These are phyloP conservation scores for Panaeolus papilionaceus DNA, from an alignment of 768 basidiomycete genomes.

Conservation along the genomic window DNA sequence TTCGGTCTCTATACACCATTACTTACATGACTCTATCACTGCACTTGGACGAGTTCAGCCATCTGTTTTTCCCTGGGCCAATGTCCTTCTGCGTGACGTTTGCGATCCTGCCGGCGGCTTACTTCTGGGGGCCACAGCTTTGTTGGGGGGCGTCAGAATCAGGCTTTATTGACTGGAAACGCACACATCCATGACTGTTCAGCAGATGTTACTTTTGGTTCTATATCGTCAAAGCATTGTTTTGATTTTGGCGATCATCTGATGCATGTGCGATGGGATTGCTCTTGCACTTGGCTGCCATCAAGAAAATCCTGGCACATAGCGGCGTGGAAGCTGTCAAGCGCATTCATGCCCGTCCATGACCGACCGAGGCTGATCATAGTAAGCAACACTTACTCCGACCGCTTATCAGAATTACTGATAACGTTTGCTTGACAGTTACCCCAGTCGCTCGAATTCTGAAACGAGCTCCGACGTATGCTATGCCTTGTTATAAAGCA, in stretches of 20 bases:
- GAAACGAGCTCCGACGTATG: neutral
- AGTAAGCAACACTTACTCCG: neutral
- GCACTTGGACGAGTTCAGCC: neutral
- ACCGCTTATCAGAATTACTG: slow-evolving; percentile 3
- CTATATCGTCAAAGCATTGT: neutral
- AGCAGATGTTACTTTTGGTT: neutral
- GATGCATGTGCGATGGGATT: neutral
- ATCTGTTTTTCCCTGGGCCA: neutral
- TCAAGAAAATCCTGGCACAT: neutral
- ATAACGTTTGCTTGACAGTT: neutral
- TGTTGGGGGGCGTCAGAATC: too few species aligned
- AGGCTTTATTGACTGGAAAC: too few species aligned
- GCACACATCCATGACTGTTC: too few species aligned
- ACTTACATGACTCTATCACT: neutral
- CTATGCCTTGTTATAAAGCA: neutral
- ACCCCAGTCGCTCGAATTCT: neutral
- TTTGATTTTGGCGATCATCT: neutral
- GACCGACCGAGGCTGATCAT: neutral
- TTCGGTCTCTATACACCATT: neutral
- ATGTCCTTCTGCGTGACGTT: neutral
- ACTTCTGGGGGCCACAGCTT: too few species aligned
- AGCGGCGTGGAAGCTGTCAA: neutral
- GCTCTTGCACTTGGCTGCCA: neutral
- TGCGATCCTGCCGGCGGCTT: neutral
- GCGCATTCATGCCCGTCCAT: neutral